These are phyloP conservation scores for Trapa bicornis DNA, from an alignment of 345 rosid species.

Conservation along the genomic window DNA sequence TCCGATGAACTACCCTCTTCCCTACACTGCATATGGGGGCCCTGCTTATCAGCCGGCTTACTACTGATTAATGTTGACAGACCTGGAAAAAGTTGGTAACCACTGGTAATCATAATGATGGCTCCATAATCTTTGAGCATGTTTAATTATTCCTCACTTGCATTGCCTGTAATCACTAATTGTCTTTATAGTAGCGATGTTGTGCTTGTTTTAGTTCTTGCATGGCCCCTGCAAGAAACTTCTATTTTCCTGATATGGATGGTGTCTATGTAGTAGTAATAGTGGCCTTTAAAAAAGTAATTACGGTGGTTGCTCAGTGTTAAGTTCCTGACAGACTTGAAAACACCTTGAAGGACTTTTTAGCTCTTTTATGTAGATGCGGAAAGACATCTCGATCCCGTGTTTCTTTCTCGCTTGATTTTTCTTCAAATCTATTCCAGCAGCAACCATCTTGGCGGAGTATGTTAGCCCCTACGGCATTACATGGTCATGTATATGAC, in stretches of 20 bases:
- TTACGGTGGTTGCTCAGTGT: conserved; percentile 4
- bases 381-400: not conserved
- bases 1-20: conserved; percentile 51
- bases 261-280: conserved; percentile 43
- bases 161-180: conserved; percentile 66
- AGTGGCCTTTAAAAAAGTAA: conserved; percentile 38
- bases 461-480: too few species aligned
- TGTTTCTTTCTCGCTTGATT: too few species aligned
- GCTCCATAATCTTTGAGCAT: conserved; percentile 27
- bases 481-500: too few species aligned
- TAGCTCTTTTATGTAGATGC: not conserved
- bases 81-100: conserved; percentile 47
- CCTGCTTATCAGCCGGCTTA: conserved; percentile 77
- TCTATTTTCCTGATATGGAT: conserved; percentile 38
- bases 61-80: conserved; percentile 43
- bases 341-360: conserved; percentile 1
- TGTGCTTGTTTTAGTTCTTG: conserved; percentile 46
- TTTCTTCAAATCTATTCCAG: too few species aligned
- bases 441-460: too few species aligned
- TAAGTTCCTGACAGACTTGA: not conserved
- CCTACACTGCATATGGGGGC: conserved; percentile 42
- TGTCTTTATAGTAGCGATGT: conserved; percentile 47
- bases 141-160: conserved; percentile 11
- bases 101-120: conserved; percentile 50
- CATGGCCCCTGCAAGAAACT: conserved; percentile 27